Evolutionary conservation across 2,329 filamentous ascomycete genomes (phyloP).

Genomic region (Fusarium gaditjirri): DNA sequence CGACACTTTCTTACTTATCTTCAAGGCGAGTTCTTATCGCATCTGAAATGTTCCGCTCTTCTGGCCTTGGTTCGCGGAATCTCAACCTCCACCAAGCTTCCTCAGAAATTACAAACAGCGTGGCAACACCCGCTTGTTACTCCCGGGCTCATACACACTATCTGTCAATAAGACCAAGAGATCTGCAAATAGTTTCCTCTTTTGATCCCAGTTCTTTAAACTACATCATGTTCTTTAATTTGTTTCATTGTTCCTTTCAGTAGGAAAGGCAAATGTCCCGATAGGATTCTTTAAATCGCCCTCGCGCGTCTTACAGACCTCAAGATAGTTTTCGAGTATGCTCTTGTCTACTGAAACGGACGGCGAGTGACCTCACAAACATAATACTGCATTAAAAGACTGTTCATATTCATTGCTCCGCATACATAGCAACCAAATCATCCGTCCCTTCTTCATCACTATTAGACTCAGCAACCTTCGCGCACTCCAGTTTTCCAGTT

Average conservation of each 20-base stretch:
- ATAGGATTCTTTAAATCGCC: neutral
- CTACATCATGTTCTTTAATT: neutral
- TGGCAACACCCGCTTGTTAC: rapidly evolving
- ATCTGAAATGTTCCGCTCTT: rapidly evolving
- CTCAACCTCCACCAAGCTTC: too few species aligned
- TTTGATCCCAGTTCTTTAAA: rapidly evolving
- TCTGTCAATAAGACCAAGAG: neutral
- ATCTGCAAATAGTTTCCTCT: neutral
- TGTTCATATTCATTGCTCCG: neutral
- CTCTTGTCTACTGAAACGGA: too few species aligned
- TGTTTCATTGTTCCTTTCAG: neutral
- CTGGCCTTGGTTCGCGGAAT: rapidly evolving
- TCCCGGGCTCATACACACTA: rapidly evolving
- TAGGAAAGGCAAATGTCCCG: rapidly evolving
- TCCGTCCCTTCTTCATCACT: too few species aligned
- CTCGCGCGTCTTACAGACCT: neutral
- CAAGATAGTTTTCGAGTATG: rapidly evolving
- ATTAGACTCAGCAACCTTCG: rapidly evolving
- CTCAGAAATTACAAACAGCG: too few species aligned
- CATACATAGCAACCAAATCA: neutral
- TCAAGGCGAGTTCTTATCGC: rapidly evolving
- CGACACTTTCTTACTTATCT: rapidly evolving
- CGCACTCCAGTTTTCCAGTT: neutral
- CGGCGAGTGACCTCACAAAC: too few species aligned
- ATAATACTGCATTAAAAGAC: too few species aligned